Percentiles rank a stretch among this genome's conserved stretches.
These are phyloP conservation scores for Tolypocladium nubicola DNA, from an alignment of 2,329 filamentous ascomycete genomes.

Conservation along the genomic window DNA sequence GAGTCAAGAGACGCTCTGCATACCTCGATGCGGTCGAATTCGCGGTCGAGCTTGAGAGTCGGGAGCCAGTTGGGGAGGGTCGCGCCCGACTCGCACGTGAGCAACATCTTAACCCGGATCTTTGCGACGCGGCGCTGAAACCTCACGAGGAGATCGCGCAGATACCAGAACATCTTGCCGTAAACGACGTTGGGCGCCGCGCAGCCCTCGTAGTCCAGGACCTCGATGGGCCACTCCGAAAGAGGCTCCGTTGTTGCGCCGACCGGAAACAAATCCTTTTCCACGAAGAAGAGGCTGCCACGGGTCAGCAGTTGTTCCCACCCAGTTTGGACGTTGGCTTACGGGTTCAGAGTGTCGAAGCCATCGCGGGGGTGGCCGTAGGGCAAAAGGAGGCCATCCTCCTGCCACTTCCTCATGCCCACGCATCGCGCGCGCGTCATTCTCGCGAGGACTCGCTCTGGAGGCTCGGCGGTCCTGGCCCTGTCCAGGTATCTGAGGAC, in stretches of 20 bases:
- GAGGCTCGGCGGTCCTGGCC: conserved; percentile 1
- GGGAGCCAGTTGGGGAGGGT: not conserved
- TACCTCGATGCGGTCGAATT: conserved; percentile 10
- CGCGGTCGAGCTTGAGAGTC: not conserved
- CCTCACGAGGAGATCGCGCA: conserved; percentile 8
- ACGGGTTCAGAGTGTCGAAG: conserved; percentile 11
- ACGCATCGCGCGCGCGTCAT: conserved; percentile 10
- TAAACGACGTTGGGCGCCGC: conserved; percentile 14
- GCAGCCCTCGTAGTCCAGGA: conserved; percentile 8
- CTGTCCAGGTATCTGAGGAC: conserved; percentile 5
- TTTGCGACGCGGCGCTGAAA: conserved; percentile 9
- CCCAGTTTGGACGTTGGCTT: not conserved
- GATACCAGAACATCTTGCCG: conserved; percentile 17
- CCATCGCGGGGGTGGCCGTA: conserved; percentile 9
- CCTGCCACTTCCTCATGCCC: conserved; percentile 9
- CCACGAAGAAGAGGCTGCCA: conserved; percentile 8
- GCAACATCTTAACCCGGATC: not conserved
- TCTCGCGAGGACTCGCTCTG: not conserved
- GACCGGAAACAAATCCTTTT: not conserved
- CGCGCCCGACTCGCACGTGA: not conserved
- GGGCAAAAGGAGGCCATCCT: conserved; percentile 13
- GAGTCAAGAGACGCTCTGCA: not conserved
- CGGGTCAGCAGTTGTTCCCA: not conserved
- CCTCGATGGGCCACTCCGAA: conserved; percentile 16
- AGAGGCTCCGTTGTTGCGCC: conserved; percentile 13